Percentiles rank a stretch among this genome's conserved stretches.
Evolutionary conservation across 805 yeast genomes (phyloP).

Genomic region (Tetrapisispora taiwanensis): DNA sequence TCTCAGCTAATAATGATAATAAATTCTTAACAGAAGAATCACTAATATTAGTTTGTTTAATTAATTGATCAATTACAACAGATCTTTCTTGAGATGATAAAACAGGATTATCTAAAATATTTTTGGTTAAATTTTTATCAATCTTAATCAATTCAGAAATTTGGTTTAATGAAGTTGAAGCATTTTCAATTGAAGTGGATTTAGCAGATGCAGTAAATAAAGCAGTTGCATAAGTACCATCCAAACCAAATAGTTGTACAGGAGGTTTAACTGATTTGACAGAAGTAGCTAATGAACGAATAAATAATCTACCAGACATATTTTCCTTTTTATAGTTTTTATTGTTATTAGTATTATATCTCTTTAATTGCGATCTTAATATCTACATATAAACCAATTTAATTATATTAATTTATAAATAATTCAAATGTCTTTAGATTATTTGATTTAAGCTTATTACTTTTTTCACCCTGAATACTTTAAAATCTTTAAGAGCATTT

Average conservation of each 20-base stretch:
- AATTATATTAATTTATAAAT: no score
- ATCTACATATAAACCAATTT: no score
- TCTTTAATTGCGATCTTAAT: no score
- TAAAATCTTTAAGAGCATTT: no score
- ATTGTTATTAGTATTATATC: no score
- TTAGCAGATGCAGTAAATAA: slow-evolving; percentile 85
- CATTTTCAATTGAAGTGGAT: slow-evolving; percentile 63
- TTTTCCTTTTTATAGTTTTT: no score
- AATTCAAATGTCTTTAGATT: no score
- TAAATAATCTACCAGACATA: slow-evolving; percentile 56
- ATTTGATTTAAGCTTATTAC: no score
- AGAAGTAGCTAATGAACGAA: slow-evolving; percentile 67
- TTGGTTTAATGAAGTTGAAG: slow-evolving; percentile 53
- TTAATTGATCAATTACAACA: slow-evolving; percentile 52
- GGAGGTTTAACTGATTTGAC: slow-evolving; percentile 50
- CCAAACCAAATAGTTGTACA: slow-evolving; percentile 86
- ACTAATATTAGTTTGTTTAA: slow-evolving; percentile 7
- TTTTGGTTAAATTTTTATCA: slow-evolving; percentile 50
- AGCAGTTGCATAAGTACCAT: slow-evolving; percentile 95
- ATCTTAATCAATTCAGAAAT: slow-evolving; percentile 42
- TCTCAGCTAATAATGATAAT: slow-evolving; percentile 77
- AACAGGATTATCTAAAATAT: slow-evolving; percentile 71
- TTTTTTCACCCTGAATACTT: neutral
- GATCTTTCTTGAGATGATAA: slow-evolving; percentile 66
- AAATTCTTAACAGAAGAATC: slow-evolving; percentile 72